Evolutionary conservation across 2,329 filamentous ascomycete species (phyloP).

Genomic region (Epichloe elymi): DNA sequence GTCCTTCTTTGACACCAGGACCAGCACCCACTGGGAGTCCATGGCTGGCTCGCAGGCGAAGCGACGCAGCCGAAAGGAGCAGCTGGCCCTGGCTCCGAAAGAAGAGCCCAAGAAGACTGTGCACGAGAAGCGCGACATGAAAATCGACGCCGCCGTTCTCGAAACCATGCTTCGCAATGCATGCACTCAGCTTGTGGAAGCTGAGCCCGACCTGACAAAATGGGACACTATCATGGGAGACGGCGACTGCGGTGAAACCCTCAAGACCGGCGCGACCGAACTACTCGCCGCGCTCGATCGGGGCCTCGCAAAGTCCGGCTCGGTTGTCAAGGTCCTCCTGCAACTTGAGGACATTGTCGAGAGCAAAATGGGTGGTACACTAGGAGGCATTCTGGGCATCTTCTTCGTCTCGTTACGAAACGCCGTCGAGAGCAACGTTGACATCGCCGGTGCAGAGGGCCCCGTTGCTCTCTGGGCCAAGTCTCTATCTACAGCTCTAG

Average conservation of each 20-base stretch:
- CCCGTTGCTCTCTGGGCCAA: conserved; percentile 28
- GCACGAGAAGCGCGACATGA: conserved; percentile 27
- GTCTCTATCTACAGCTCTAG: conserved; percentile 29
- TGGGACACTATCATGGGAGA: conserved; percentile 54
- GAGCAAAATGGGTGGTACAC: conserved; percentile 39
- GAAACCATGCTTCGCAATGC: conserved; percentile 42
- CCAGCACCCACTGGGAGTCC: conserved; percentile 43
- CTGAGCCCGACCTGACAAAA: conserved; percentile 48
- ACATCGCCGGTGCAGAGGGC: conserved; percentile 16
- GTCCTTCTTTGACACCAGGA: conserved; percentile 49
- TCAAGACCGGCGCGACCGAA: conserved; percentile 37
- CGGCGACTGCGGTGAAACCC: conserved; percentile 52
- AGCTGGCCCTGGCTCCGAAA: conserved; percentile 26
- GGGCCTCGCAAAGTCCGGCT: conserved; percentile 28
- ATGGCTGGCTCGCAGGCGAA: conserved; percentile 32
- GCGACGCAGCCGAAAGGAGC: conserved; percentile 25
- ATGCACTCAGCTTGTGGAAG: conserved; percentile 38
- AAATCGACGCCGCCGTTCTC: conserved; percentile 37
- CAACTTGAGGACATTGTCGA: conserved; percentile 43
- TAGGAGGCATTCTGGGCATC: conserved; percentile 40
- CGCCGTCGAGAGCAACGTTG: conserved; percentile 26
- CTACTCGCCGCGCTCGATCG: conserved; percentile 33
- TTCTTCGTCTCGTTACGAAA: conserved; percentile 36
- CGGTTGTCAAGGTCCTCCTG: conserved; percentile 32
- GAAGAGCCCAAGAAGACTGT: conserved; percentile 24